Evolutionary conservation across 768 basidiomycete genomes (phyloP), one percentile per base, ranked within the genome.

Genomic region (Tulasnella sp.): DNA sequence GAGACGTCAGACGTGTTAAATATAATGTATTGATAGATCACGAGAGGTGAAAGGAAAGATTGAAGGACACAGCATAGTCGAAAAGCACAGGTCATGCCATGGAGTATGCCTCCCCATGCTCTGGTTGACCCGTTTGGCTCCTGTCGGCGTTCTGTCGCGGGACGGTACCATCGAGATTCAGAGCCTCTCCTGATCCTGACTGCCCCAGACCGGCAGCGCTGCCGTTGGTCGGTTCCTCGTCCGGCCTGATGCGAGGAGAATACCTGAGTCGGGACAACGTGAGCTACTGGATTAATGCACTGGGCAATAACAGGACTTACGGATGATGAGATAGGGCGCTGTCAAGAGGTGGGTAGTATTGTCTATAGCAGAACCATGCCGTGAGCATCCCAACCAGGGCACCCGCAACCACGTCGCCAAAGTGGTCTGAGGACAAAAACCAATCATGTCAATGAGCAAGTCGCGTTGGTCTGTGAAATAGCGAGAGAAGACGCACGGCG

Each of bases 371-470:
- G 65, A 91, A 85, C 72, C 80, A 86, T 17, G 89, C 75, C 59
- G 88, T 73, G 47, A 77, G 68, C 17, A 86, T 73, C 11, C 94
- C 95, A 7, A 97, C 74, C 27, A 85, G 55, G 2, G 83, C 78
- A 4, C 94, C 93, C 1, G 87, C 81, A 8, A 90, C 67, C 44
- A 96, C 87, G 65, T 99, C 95, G 4, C 90, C 83, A 87, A 89
- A 93, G 70, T 95, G 91, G 70, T 95, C 88, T 90, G 63, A 30
- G 34, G n/a, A 17, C 10, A 41, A 10, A 2, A 1, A 24, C 23
- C 29, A 9, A n/a, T n/a, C n/a, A n/a, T n/a, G n/a, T n/a, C n/a
- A n/a, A n/a, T n/a, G n/a, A n/a, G n/a, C n/a, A n/a, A n/a, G n/a
- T n/a, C n/a, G n/a, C 42, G 56, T n/a, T 23, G 21, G 5, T 24